Evolutionary conservation across 768 basidiomycete species (phyloP), one percentile per base, ranked within the genome.

Genomic region (Naganishia kalamii): DNA sequence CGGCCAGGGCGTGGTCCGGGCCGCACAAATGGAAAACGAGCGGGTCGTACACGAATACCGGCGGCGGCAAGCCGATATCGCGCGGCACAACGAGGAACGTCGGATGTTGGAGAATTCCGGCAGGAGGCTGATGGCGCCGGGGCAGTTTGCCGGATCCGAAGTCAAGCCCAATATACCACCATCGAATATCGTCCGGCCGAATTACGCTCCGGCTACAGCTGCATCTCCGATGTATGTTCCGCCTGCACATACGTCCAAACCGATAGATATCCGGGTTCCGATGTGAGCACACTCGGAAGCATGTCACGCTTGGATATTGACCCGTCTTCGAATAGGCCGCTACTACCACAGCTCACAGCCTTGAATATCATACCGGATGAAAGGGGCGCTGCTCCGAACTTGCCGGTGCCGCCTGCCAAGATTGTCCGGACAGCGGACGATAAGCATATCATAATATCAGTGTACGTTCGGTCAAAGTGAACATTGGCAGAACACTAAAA

Each of bases 361-460:
- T 23, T 57, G 54, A 57, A 57, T 57, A 57, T 57, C 54, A 57
- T 57, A 23, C 54, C 54, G 1, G 23, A 21, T 23, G 54, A 21
- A 37, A 57, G 40, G 12, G 3, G 21, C 4, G 33, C 54, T 12
- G 11, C 35, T 1, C 17, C 54, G 21, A 37, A 21, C 7, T 35
- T 57, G 27, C 54, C 37, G 2, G 4, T 17, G 12, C 54, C 54
- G 37, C 54, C 54, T 15, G 54, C 54, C 19, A 57, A 33, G 8
- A 57, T 57, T 23, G 35, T 57, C 10, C 33, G 54, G 21, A 57
- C 54, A 25, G 37, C 54, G 19, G 54, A 57, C 37, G 54, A 57
- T 15, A 35, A 37, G 54, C 54, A 57, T 33, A 57, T 57, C 30
- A 37, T 57, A 21, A 57, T 57, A 57, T 57, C 54, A 21, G 54